Evolutionary conservation across 371 early-diverging fungal species (phyloP), one percentile per base, ranked within the genome.

Genomic region (Coemansia sp.): DNA sequence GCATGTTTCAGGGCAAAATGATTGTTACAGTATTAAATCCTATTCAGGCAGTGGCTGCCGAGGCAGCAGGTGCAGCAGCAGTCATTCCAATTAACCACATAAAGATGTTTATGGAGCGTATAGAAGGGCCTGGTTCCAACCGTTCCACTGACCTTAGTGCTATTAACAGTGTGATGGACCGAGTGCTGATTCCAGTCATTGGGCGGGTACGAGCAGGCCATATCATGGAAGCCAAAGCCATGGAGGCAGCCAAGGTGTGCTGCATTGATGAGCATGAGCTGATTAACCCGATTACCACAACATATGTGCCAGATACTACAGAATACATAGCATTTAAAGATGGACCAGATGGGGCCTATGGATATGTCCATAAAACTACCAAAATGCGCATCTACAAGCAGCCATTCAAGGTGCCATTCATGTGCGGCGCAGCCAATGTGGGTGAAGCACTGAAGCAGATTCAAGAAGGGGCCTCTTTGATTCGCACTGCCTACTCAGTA

Each of bases 111-210:
- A 20, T 20, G 20, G 20, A 20, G 20, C 20, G 20, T 20, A 20
- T 20, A 20, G 20, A 20, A 20, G 20, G 20, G 20, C 20, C 20
- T 20, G 20, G 20, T 20, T 20, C 20, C 20, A 20, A 20, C 20
- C 20, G 20, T 20, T 20, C 20, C 20, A 20, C 20, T 20, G 20
- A 20, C 20, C 20, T 36, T 8, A 9, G 10, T 3, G 5, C 5
- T 4, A 36, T 53, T 16, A 38, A 36, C 8, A 10, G 38, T 2
- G 10, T 53, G 2, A 88, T 87, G 68, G 88, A 81, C 55, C 93
- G 94, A 49, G 95, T 95, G 61, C 89, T 94, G 20, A 94, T 97
- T 78, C 98, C 98, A 39, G 98, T 97, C 59, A 94, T 97, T 93
- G 94, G 95, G 70, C 94, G 93, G 81, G 93, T 91, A 79, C 90